Base-by-base conservation (phyloP, 2,329 filamentous ascomycete species). In the Coniochaeta hoffmannii region DNA sequence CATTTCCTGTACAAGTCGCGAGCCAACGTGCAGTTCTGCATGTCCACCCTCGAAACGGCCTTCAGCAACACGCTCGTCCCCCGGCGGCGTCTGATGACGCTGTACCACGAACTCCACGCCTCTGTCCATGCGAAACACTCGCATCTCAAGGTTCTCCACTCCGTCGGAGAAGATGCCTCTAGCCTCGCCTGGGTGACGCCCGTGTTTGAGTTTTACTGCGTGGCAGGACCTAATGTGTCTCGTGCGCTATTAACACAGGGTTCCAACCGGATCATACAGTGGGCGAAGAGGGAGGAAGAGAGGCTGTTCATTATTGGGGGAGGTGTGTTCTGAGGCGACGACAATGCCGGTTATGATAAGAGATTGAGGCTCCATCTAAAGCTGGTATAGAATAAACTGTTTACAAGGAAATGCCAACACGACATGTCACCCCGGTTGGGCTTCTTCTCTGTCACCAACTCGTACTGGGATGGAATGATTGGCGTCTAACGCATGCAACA, bases 1-100 rank as follows among this genome's bases (percentile, higher is more conserved):
- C 94, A 99, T 74, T 99, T 97, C 66, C 73, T 99, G 17, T 99
- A 96, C 78, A 99, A 97, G 71, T 96, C 90, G 15, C 83, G 90
- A 57, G 86, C 87, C 19, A 96, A 99, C 64, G 94, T 99, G 28
- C 95, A 99, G 69, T 99, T 97, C 70, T 88, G 85, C 62, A 96
- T 96, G 90, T 88, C 92, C 1, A 85, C 89, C 0, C 87, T 90
- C 58, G 78, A 83, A 10, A 87, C 89, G 0, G 76, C 85, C 56
- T 10, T 11, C 55, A 28, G 19, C 41, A 41, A 17, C 46, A 30
- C 11, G 50, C 10, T 53, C 53, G 73, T 89, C 50, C 78, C 83
- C 41, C 79, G 83, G 53, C 79, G 90, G 67, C 82, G 85, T 71
- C 77, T 97, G 30, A 86, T 97, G 77, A 88, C 86, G 15, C 76